Percentiles rank a stretch among this genome's conserved stretches.
phyloP scores from a whole-genome alignment of 2,329 filamentous ascomycete genomes.

The Ceratocystis papillata region DNA sequence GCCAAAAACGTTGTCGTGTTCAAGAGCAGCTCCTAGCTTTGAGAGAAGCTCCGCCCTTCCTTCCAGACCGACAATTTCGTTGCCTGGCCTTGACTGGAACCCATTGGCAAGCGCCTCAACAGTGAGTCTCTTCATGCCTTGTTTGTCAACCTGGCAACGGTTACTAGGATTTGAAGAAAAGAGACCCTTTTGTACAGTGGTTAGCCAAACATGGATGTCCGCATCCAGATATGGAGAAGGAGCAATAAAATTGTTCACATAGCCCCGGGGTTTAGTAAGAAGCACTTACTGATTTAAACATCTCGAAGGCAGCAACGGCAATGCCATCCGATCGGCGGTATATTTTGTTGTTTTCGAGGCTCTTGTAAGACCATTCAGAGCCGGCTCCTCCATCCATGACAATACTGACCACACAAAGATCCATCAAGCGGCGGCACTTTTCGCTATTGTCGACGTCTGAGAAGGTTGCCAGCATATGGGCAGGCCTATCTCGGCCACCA shows the following conservation, averaged over 20 bases:
- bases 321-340: constrained; percentile 83
- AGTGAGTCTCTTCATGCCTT: constrained; percentile 63
- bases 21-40: constrained; percentile 62
- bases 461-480: constrained; percentile 60
- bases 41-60: constrained; percentile 72
- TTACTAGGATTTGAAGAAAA: constrained; percentile 77
- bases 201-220: not conserved
- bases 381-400: constrained; percentile 82
- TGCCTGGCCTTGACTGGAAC: constrained; percentile 71
- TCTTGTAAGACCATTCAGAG: constrained; percentile 84
- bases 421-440: constrained; percentile 62
- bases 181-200: constrained; percentile 43
- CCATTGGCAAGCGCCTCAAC: constrained; percentile 65
- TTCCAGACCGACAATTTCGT: constrained; percentile 73
- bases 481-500: constrained; percentile 63
- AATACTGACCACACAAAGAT: constrained; percentile 69
- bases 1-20: constrained; percentile 76
- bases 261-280: too few relatives aligned
- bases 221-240: not conserved
- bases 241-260: too few relatives aligned
- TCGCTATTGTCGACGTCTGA: constrained; percentile 59
- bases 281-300: constrained; percentile 65
- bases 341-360: constrained; percentile 69
- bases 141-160: constrained; percentile 81
- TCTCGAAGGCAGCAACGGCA: constrained; percentile 65